phyloP scores from a whole-genome alignment of 129 eudicot genomes.

The carrot (Daucus carota) region DNA sequence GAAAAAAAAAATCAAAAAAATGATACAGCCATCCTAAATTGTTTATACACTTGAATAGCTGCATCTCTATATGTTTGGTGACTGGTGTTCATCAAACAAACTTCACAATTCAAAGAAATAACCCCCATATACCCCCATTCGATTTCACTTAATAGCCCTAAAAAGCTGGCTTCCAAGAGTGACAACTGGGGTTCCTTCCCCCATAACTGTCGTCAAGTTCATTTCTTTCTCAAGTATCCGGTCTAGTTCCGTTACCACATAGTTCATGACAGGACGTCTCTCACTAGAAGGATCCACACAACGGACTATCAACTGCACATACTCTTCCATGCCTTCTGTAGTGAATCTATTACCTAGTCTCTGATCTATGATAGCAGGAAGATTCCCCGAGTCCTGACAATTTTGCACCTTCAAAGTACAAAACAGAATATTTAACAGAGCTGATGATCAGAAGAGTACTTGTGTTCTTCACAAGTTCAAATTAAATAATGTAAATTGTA shows the following conservation, averaged over 20 bases:
- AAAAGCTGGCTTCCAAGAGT: constrained; percentile 97
- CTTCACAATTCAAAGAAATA: constrained; percentile 29
- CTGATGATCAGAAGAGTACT: not conserved
- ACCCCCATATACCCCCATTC: constrained; percentile 11
- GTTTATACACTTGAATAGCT: constrained; percentile 79
- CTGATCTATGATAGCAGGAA: constrained; percentile 47
- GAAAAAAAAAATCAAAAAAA: constrained; percentile 30
- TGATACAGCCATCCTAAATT: constrained; percentile 58
- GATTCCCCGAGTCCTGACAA: constrained; percentile 44
- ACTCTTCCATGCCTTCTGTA: constrained; percentile 81
- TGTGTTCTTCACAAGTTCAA: not conserved
- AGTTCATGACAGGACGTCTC: constrained; percentile 62
- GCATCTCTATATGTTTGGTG: constrained; percentile 21
- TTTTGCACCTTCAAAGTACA: constrained; percentile 56
- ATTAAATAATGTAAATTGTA: not conserved
- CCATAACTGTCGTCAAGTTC: constrained; percentile 94
- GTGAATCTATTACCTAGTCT: constrained; percentile 81
- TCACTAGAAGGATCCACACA: constrained; percentile 75
- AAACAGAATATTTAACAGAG: not conserved
- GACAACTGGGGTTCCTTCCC: constrained; percentile 93
- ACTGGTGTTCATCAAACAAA: constrained; percentile 25
- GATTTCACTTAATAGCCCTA: constrained; percentile 44
- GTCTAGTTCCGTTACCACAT: constrained; percentile 63
- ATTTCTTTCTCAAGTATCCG: constrained; percentile 86
- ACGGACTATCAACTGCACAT: constrained; percentile 45